phyloP scores from a whole-genome alignment of 2,329 filamentous ascomycete genomes.

The Seiridium unicorne region DNA sequence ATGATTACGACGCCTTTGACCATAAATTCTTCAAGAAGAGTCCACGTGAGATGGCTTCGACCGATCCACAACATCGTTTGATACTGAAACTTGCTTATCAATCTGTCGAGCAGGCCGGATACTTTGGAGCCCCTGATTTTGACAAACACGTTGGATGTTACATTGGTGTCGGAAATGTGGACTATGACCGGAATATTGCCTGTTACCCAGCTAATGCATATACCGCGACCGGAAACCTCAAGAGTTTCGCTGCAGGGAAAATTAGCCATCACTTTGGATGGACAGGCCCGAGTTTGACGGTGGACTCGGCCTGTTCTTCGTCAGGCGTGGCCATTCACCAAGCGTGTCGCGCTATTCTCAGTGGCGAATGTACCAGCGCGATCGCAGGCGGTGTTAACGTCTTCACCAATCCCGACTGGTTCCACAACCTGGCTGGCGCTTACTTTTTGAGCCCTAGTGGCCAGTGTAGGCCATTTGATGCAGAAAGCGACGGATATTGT shows the following conservation, averaged over 20 bases:
- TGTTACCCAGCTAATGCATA: slow-evolving; percentile 28
- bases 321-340: slow-evolving; percentile 19
- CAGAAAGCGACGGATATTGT: slow-evolving; percentile 46
- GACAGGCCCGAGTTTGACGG: slow-evolving; percentile 22
- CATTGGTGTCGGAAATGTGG: slow-evolving; percentile 42
- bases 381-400: slow-evolving; percentile 63
- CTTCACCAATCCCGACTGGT: slow-evolving; percentile 64
- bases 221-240: slow-evolving; percentile 18
- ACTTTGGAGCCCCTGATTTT: slow-evolving; percentile 12
- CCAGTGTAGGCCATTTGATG: slow-evolving; percentile 45
- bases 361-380: slow-evolving; percentile 61
- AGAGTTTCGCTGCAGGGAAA: slow-evolving; percentile 29
- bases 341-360: slow-evolving; percentile 57
- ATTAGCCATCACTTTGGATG: slow-evolving; percentile 36
- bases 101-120: slow-evolving; percentile 61
- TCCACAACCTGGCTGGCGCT: slow-evolving; percentile 58
- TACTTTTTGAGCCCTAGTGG: slow-evolving; percentile 54
- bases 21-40: slow-evolving; percentile 21
- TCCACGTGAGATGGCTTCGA: slow-evolving; percentile 28
- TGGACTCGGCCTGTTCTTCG: slow-evolving; percentile 30
- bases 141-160: slow-evolving; percentile 13
- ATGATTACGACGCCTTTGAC: slow-evolving; percentile 13
- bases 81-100: slow-evolving; percentile 65
- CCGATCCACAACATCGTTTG: slow-evolving; percentile 64
- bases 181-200: slow-evolving; percentile 51